Base-by-base conservation (phyloP, 2,329 filamentous ascomycete species). In the Camillea tinctor region DNA sequence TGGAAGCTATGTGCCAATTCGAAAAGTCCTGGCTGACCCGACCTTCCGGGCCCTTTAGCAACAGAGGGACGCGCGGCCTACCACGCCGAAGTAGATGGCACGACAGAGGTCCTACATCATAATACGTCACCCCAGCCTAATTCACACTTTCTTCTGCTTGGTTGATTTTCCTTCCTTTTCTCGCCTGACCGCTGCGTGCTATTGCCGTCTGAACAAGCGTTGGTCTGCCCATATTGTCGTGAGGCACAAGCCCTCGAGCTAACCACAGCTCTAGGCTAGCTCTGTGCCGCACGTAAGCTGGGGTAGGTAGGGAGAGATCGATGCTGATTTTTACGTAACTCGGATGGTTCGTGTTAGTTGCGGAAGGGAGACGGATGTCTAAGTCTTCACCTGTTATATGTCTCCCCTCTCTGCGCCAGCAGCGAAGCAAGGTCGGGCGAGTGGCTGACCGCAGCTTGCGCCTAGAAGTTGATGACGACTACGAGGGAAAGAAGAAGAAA, bases 201-300 rank as follows among this genome's bases (percentile, higher is more conserved):
- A n/a, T 44, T n/a, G 17, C 26, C 52, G n/a, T 48, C 55, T 30
- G 24, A n/a, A 30, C 51, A 30, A 30, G 24, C 15, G 24, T 23
- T 36, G 23, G 51, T 11, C 51, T 30, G 36, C 13, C 23, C 51
- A 15, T 15, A 19, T 36, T 62, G 55, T 24, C 52, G 55, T 58
- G 40, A 54, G 22, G 44, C 21, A 48, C 40, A 51, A 26, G 9
- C 53, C n/a, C 53, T 44, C 30, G 44, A 44, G 17, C 26, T 50
- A 55, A n/a, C 57, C 55, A 13, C 11, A 55, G 50, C 23, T 58
- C 57, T 59, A 26, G 44, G 56, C 57, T 59, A 26, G 44, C 48
- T 9, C 21, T 9, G 26, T 15, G 44, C 48, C 48, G 40, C 9
- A 54, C 22, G 40, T 54, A 17, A 40, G 55, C 40, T 62, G 19